A percentile compares a stretch with the other conserved stretches of the same genome.
Conservation (phyloP, 306 rosid genomes). For the Datisca glomerata region DNA sequence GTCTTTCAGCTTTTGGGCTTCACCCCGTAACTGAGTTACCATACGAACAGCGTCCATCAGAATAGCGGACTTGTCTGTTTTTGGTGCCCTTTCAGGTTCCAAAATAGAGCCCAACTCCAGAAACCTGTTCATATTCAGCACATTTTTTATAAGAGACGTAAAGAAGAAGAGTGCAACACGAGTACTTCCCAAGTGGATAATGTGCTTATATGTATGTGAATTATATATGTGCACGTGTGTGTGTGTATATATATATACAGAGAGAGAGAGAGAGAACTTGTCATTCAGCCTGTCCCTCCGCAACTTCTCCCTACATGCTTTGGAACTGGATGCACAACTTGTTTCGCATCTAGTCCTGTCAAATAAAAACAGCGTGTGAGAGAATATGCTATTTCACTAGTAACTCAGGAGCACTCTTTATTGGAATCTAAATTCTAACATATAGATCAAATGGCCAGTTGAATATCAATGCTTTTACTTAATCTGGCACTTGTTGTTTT, state of each 20-base stretch:
- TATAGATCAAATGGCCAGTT: background rate
- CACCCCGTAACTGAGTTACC: conserved; percentile 78
- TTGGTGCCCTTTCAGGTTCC: conserved; percentile 91
- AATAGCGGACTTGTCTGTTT: conserved; percentile 90
- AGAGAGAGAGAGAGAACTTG: conserved; percentile 34
- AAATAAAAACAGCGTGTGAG: background rate
- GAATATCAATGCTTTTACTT: background rate
- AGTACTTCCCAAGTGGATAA: too few relatives aligned
- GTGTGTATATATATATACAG: background rate
- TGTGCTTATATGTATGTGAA: too few relatives aligned
- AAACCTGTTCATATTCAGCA: conserved; percentile 43
- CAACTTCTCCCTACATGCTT: conserved; percentile 92
- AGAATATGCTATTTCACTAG: background rate
- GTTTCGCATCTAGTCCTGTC: conserved; percentile 68
- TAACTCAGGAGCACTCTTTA: background rate
- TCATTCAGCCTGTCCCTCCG: conserved; percentile 93
- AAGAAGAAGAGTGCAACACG: too few relatives aligned
- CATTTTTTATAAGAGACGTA: too few relatives aligned
- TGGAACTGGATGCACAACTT: conserved; percentile 54
- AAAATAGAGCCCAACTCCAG: conserved; percentile 74
- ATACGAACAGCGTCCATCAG: conserved; percentile 69
- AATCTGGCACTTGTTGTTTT: background rate
- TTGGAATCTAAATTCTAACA: background rate
- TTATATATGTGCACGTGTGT: background rate
- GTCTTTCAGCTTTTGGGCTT: conserved; percentile 77